These are phyloP conservation scores for Kodamaea neixiangensis DNA, from an alignment of 805 yeast genomes.

Conservation along the genomic window DNA sequence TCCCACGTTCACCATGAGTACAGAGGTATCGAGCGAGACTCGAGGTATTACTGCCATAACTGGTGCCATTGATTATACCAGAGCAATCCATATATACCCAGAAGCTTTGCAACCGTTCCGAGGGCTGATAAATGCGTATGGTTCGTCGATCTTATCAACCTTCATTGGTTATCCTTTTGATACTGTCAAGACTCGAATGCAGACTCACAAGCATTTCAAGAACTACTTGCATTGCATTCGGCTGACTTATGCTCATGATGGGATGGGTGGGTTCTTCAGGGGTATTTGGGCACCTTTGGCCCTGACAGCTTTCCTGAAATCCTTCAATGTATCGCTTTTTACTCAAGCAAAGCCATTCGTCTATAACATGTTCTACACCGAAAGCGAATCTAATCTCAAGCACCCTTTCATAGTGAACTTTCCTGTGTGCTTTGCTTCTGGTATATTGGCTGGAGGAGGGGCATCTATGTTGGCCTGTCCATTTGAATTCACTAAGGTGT, in stretches of 20 bases:
- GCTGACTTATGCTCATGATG: constrained; percentile 60
- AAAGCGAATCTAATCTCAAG: constrained; percentile 16
- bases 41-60: constrained; percentile 58
- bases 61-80: constrained; percentile 48
- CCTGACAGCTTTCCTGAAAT: constrained; percentile 63
- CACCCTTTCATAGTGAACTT: constrained; percentile 45
- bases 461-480: constrained; percentile 75
- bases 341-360: constrained; percentile 51
- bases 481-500: constrained; percentile 80
- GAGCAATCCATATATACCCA: constrained; percentile 55
- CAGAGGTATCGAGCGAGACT: background rate
- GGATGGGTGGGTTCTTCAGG: constrained; percentile 68
- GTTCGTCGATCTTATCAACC: constrained; percentile 63
- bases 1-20: constrained; percentile 2
- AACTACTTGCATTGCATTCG: constrained; percentile 58
- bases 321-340: constrained; percentile 66
- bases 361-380: constrained; percentile 17
- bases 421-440: constrained; percentile 54
- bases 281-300: constrained; percentile 76
- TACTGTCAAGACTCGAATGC: constrained; percentile 85
- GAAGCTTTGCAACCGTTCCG: constrained; percentile 50
- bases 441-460: constrained; percentile 64
- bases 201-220: constrained; percentile 62
- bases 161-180: constrained; percentile 82
- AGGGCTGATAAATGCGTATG: constrained; percentile 61